These are phyloP conservation scores for Schizosaccharomyces pombe DNA, from an alignment of 805 yeast genomes.

Conservation along the genomic window DNA sequence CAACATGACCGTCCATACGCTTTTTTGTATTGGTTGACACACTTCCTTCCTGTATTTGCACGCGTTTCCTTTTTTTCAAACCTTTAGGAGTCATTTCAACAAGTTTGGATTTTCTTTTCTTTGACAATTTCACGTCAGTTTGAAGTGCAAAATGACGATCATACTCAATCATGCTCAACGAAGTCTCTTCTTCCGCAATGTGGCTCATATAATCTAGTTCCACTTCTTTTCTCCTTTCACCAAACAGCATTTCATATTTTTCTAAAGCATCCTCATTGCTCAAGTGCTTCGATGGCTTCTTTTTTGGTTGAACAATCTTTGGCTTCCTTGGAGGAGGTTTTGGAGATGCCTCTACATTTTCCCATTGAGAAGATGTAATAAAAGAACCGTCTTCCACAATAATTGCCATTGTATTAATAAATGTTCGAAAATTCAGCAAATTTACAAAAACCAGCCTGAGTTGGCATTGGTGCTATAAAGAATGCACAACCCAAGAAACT, in stretches of 20 bases:
- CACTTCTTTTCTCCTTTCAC: not conserved
- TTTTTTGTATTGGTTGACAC: not conserved
- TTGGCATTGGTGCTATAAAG: no score
- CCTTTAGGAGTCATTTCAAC: not conserved
- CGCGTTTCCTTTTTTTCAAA: not conserved
- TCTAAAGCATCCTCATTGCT: not conserved
- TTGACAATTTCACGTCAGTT: not conserved
- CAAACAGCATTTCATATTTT: not conserved
- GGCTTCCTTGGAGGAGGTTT: not conserved
- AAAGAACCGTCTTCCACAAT: not conserved
- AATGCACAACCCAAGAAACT: no score
- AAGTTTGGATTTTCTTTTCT: not conserved
- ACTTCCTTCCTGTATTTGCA: not conserved
- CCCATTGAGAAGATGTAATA: not conserved
- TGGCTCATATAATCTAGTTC: conserved; percentile 1
- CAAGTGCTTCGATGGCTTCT: not conserved
- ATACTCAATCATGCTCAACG: not conserved
- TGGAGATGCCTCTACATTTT: not conserved
- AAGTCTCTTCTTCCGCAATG: not conserved
- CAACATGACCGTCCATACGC: not conserved
- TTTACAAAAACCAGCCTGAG: no score
- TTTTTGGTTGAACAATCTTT: not conserved
- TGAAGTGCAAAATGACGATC: not conserved
- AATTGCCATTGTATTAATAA: not conserved
- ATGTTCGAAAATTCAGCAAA: not conserved